Evolutionary conservation across 2,329 filamentous ascomycete species (phyloP).

Genomic region (Exophiala spinifera): DNA sequence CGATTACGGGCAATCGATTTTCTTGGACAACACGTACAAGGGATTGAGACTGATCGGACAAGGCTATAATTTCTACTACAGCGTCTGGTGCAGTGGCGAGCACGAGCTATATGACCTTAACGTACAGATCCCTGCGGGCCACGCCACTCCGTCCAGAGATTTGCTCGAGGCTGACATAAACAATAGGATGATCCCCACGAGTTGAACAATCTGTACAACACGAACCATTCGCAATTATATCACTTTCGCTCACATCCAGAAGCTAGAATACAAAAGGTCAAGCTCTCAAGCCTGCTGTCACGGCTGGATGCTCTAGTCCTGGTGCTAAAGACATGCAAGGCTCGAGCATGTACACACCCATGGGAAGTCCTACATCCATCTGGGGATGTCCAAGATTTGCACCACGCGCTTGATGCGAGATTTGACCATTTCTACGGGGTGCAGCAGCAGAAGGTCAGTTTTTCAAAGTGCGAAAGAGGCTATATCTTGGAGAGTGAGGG

Average conservation of each 20-base stretch:
- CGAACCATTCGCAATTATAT: background rate
- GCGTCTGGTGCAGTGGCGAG: slow-evolving; percentile 41
- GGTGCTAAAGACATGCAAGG: slow-evolving; percentile 40
- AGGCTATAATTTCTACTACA: slow-evolving; percentile 40
- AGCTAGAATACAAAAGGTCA: slow-evolving; percentile 18
- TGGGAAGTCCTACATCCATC: slow-evolving; percentile 37
- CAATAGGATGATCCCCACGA: slow-evolving; percentile 36
- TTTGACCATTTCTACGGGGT: slow-evolving; percentile 36
- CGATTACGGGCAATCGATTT: slow-evolving; percentile 1
- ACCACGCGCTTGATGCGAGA: slow-evolving; percentile 32
- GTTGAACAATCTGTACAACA: slow-evolving; percentile 32
- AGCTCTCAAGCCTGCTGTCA: slow-evolving; percentile 9
- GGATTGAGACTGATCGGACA: slow-evolving; percentile 36
- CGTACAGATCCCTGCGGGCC: slow-evolving; percentile 28
- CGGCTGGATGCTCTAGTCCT: slow-evolving; percentile 38
- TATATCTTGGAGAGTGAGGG: slow-evolving; percentile 39
- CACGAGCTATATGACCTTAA: slow-evolving; percentile 41
- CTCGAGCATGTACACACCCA: slow-evolving; percentile 35
- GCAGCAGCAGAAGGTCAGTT: slow-evolving; percentile 35
- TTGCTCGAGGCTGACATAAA: background rate
- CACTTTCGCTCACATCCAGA: slow-evolving; percentile 4
- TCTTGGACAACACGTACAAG: slow-evolving; percentile 37
- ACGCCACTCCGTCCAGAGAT: background rate
- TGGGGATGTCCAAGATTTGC: slow-evolving; percentile 32
- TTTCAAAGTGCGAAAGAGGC: slow-evolving; percentile 36